Base-by-base conservation (phyloP, 2,329 filamentous ascomycete genomes). In the Verticillium zaregamsianum region DNA sequence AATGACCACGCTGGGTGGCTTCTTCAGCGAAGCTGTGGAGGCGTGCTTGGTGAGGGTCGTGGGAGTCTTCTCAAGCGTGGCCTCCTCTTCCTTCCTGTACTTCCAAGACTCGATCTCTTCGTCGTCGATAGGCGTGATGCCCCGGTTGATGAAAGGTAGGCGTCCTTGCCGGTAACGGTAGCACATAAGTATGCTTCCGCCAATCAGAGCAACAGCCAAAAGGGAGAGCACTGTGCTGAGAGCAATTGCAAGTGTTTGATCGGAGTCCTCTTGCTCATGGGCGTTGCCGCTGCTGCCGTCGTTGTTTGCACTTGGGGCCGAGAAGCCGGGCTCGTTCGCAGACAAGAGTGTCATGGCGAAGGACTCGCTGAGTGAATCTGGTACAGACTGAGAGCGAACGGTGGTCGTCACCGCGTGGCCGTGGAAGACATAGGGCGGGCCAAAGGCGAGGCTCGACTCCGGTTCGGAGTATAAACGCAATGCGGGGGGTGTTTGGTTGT, bases 51-150 rank as follows among this genome's bases (percentile, higher is more conserved):
- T 70, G 62, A 61, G 40, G 23, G 62, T 25, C 3, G 60, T 74
- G 31, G 45, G 40, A 4, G 31, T 14, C 45, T 59, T 59, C 66
- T 76, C 70, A 49, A 67, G 58, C 45, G 68, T 56, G 12, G 60
- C 58, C 17, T 58, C 66, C 14, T 67, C 61, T 11, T 69, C 71
- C 59, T 74, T 76, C 32, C 75, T 73, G 9, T 23, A 49, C 68
- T 84, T 86, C 86, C 86, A 89, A 4, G 84, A 86, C 66, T 84
- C 84, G 62, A 89, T 89, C 70, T 89, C 86, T 63, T 88, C 85
- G 67, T 89, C 86, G 64, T 83, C 80, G 63, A 89, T 87, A 14
- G 86, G 86, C 0, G 85, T 84, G 55, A 84, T 83, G 58, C 83
- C 84, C 57, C 86, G 77, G 58, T 79, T 77, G 66, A 84, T 78